Base-by-base conservation (phyloP, 768 basidiomycete genomes). In the Tephrocybe sp. region DNA sequence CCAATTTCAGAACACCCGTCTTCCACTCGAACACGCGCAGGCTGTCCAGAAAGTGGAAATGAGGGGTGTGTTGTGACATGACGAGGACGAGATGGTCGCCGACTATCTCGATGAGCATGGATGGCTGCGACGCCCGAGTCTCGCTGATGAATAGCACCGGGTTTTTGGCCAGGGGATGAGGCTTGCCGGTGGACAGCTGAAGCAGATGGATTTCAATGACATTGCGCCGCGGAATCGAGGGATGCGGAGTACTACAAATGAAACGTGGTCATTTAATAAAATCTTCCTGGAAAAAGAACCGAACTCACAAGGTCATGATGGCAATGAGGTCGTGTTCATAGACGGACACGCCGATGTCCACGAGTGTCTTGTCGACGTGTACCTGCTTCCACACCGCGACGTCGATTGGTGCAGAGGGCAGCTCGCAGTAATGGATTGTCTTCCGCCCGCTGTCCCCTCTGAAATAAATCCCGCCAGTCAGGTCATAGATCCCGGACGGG, bases 251-350 rank as follows among this genome's bases (percentile, higher is more conserved):
- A 5, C 50, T 51, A 25, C 11, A 38, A 36, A n/a, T n/a, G n/a
- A n/a, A 39, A 39, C 11, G 15, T 8, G 20, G 26, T 21, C 18
- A 5, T 46, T 42, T 33, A 56, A 26, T 18, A 39, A 32, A 18
- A 6, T 2, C 47, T 33, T 15, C 23, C n/a, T 5, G 17, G 8
- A 33, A 23, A 0, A 23, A 17, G 8, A 8, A n/a, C 9, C 12
- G n/a, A 15, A 67, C 72, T 23, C 53, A 73, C 75, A 63, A 66
- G 9, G 73, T 74, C 37, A 78, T 56, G 37, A 75, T 51, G 4
- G 66, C 74, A 17, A 77, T 63, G 23, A 78, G 58, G 57, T 78
- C 71, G 42, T 77, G 75, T 50, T 77, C 75, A 25, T 69, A 65
- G 3, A 76, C 58, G 25, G 69, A 66, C 24, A 77, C 56, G 6